phyloP scores from a whole-genome alignment of 2,329 filamentous ascomycete genomes.

The Cladophialophora exuberans region DNA sequence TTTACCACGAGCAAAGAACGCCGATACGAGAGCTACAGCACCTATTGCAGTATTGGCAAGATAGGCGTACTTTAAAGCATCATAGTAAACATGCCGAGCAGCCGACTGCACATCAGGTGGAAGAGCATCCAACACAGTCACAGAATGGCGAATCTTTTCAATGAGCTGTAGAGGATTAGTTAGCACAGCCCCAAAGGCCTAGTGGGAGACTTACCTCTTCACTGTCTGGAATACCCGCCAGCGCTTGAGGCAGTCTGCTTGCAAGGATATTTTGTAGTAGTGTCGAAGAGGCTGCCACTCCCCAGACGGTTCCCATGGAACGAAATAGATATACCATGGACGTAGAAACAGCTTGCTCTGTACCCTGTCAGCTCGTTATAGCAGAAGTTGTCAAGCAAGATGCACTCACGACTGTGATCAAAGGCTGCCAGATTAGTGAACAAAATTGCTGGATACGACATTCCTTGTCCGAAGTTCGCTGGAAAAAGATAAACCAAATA shows the following conservation, averaged over 20 bases:
- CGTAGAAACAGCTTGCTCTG: constrained; percentile 65
- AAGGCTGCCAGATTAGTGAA: constrained; percentile 67
- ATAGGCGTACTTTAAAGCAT: constrained; percentile 61
- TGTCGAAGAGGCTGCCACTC: constrained; percentile 64
- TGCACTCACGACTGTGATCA: constrained; percentile 58
- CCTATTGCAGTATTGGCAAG: constrained; percentile 58
- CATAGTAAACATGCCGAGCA: constrained; percentile 63
- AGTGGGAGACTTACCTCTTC: no score
- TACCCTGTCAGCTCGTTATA: background rate
- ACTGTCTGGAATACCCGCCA: constrained; percentile 61
- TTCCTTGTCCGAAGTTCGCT: constrained; percentile 51
- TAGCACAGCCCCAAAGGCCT: no score
- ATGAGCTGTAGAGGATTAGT: no score
- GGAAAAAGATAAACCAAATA: constrained; percentile 51
- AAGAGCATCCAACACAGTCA: constrained; percentile 58
- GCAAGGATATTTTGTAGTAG: constrained; percentile 66
- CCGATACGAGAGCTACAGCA: constrained; percentile 52
- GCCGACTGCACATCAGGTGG: constrained; percentile 61
- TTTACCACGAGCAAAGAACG: constrained; percentile 49
- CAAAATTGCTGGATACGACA: constrained; percentile 53
- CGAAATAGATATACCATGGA: constrained; percentile 67
- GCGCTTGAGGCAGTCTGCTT: constrained; percentile 55
- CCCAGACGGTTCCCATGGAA: constrained; percentile 66
- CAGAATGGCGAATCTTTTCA: constrained; percentile 64
- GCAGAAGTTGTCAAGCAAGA: background rate